phyloP scores from a whole-genome alignment of 306 rosid genomes.

The Luffa acutangula region DNA sequence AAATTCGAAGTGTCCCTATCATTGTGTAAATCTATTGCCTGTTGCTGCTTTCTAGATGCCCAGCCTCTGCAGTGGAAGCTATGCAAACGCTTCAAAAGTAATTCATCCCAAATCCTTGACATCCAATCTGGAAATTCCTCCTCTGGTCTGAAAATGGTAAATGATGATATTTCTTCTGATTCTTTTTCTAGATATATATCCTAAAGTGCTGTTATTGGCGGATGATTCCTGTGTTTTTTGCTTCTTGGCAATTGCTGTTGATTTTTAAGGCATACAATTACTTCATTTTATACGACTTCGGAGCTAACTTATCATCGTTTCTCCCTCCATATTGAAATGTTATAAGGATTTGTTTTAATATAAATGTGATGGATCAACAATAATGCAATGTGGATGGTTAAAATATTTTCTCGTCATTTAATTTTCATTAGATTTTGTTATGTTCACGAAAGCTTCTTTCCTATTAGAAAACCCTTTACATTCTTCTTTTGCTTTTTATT shows the following conservation, averaged over 20 bases:
- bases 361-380: not conserved
- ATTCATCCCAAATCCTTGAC: conserved; percentile 55
- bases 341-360: not conserved
- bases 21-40: not conserved
- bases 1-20: not conserved
- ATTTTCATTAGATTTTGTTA: not conserved
- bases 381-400: not conserved
- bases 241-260: not conserved
- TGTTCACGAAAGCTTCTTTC: not conserved
- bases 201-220: not conserved
- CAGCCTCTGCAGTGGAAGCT: conserved; percentile 72
- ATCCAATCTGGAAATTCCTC: conserved; percentile 59
- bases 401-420: not conserved
- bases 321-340: not conserved
- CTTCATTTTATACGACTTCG: not conserved
- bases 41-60: conserved; percentile 33
- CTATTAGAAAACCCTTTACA: not conserved
- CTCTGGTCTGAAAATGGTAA: conserved; percentile 70
- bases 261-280: not conserved
- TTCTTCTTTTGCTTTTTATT: not conserved
- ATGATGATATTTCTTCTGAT: conserved; percentile 11
- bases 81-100: conserved; percentile 52
- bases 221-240: not conserved
- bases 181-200: not conserved
- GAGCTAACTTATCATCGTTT: not conserved